Evolutionary conservation across 2,329 filamentous ascomycete genomes (phyloP).

Genomic region (Cordyceps javanica): DNA sequence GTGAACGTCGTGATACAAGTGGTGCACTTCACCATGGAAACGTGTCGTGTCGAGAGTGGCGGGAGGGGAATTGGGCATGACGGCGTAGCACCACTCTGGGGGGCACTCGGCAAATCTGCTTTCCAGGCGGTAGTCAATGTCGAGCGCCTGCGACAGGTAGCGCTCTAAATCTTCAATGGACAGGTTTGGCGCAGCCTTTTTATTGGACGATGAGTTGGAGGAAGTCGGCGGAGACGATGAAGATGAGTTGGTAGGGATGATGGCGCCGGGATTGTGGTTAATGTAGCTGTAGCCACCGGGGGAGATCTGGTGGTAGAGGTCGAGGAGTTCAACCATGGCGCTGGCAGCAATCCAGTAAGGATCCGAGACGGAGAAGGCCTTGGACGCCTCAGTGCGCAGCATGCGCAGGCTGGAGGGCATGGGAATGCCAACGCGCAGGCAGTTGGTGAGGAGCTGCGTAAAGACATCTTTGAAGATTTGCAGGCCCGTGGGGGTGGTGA

Average conservation of each 20-base stretch:
- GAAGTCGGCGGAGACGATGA: background rate
- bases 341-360: constrained; percentile 13
- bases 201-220: background rate
- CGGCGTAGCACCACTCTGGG: constrained; percentile 11
- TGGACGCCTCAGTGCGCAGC: constrained; percentile 12
- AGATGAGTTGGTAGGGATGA: background rate
- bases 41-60: background rate
- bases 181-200: constrained; percentile 2
- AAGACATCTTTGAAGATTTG: constrained; percentile 15
- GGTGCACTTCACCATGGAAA: constrained; percentile 7
- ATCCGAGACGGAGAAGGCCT: constrained; percentile 12
- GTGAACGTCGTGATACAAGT: constrained; percentile 12
- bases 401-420: constrained; percentile 11
- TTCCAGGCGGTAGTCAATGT: constrained; percentile 13
- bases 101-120: constrained; percentile 10
- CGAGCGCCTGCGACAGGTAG: constrained; percentile 10
- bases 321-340: constrained; percentile 12
- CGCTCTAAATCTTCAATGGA: constrained; percentile 11
- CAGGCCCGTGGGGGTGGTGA: constrained; percentile 2
- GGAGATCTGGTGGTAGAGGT: constrained; percentile 12
- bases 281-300: constrained; percentile 11
- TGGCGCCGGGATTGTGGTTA: background rate
- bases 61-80: constrained; percentile 1
- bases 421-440: constrained; percentile 7
- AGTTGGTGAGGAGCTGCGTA: constrained; percentile 9